A percentile compares a stretch with the other conserved stretches of the same genome.
These are phyloP conservation scores for Quercus phellos DNA, from an alignment of 331 rosid genomes.

Conservation along the genomic window DNA sequence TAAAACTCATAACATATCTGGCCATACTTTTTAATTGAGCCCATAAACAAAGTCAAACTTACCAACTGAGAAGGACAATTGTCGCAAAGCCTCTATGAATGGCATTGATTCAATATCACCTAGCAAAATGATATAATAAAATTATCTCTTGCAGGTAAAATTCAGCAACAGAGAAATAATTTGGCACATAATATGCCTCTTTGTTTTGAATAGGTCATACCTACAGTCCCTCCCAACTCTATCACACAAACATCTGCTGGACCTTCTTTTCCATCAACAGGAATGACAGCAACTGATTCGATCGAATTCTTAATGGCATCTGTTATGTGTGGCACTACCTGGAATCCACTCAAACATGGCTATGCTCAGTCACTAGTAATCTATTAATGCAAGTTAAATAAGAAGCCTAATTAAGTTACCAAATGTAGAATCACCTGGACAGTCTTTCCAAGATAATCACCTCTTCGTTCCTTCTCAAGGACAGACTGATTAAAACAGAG, in stretches of 20 bases:
- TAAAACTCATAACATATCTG: background rate
- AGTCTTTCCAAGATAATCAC: slow-evolving; percentile 95
- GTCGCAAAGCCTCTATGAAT: slow-evolving; percentile 88
- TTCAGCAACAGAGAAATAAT: background rate
- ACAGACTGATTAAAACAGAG: slow-evolving; percentile 59
- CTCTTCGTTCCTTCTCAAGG: slow-evolving; percentile 87
- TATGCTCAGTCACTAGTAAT: slow-evolving; percentile 12
- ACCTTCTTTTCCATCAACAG: slow-evolving; percentile 81
- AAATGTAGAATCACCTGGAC: slow-evolving; percentile 65
- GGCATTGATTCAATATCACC: slow-evolving; percentile 99
- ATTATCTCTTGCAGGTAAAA: background rate
- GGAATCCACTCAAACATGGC: slow-evolving; percentile 22
- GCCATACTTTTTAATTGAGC: background rate
- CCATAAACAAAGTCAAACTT: slow-evolving; percentile 19
- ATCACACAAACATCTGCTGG: slow-evolving; percentile 97
- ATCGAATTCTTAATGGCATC: slow-evolving; percentile 85
- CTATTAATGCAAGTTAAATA: background rate
- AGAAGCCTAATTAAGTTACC: slow-evolving; percentile 6
- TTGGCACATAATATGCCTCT: slow-evolving; percentile 12
- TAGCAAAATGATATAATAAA: slow-evolving; percentile 22
- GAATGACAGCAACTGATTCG: slow-evolving; percentile 72
- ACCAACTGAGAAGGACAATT: slow-evolving; percentile 89
- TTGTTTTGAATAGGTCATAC: slow-evolving; percentile 32
- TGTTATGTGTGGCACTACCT: slow-evolving; percentile 98
- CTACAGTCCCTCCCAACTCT: slow-evolving; percentile 97